These are phyloP conservation scores for Fusarium sulawesiense DNA, from an alignment of 2,329 filamentous ascomycete genomes.

Conservation along the genomic window DNA sequence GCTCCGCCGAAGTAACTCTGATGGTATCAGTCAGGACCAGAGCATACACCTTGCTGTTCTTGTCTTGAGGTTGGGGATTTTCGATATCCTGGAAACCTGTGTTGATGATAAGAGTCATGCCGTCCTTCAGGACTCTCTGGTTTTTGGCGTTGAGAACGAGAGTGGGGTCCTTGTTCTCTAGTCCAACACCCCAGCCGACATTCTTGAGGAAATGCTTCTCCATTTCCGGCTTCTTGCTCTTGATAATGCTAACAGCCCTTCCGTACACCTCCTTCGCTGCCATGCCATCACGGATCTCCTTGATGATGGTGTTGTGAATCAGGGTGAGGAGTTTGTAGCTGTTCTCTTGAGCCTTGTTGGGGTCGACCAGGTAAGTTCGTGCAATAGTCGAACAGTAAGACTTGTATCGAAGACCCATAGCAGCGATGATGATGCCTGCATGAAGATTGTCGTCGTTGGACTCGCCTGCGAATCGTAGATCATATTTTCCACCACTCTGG, in stretches of 20 bases:
- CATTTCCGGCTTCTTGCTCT: conserved; percentile 91
- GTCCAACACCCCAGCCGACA: conserved; percentile 90
- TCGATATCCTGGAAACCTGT: conserved; percentile 91
- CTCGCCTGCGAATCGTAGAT: conserved; percentile 82
- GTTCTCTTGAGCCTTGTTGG: conserved; percentile 93
- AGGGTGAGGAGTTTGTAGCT: conserved; percentile 90
- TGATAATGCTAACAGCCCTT: conserved; percentile 84
- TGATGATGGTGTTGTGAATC: conserved; percentile 90
- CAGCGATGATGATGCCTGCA: conserved; percentile 92
- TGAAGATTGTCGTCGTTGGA: conserved; percentile 86
- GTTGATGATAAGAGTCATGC: conserved; percentile 94
- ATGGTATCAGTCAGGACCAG: conserved; percentile 93
- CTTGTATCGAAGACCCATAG: conserved; percentile 92
- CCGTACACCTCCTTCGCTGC: conserved; percentile 89
- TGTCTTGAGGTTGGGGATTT: conserved; percentile 88
- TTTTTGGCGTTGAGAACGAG: conserved; percentile 91
- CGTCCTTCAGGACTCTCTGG: conserved; percentile 83
- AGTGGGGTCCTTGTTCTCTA: conserved; percentile 87
- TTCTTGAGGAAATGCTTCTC: conserved; percentile 96
- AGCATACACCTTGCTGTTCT: conserved; percentile 89
- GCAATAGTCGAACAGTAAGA: conserved; percentile 94
- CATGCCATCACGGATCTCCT: conserved; percentile 88
- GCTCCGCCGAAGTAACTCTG: conserved; percentile 81
- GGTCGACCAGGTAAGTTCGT: conserved; percentile 95
- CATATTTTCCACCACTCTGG: conserved; percentile 96